Percentiles rank a stretch among this genome's conserved stretches.
Conservation (phyloP, 1,284 basidiomycete species). For the Malassezia caprae region DNA sequence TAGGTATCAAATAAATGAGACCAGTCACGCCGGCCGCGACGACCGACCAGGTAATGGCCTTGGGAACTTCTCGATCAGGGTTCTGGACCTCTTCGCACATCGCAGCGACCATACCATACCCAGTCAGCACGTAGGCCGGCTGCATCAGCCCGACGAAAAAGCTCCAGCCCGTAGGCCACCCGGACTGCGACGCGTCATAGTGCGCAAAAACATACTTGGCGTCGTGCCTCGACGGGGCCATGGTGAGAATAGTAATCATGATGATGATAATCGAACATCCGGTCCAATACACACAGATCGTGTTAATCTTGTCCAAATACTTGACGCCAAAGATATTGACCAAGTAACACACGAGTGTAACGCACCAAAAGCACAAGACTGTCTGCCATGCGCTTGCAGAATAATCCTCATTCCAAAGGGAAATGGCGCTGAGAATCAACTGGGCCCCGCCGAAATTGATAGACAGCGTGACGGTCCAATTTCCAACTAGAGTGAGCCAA, state of each 20-base stretch:
- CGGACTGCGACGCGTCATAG: constrained; percentile 47
- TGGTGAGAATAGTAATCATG: constrained; percentile 50
- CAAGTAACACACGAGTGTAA: constrained; percentile 47
- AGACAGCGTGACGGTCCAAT: constrained; percentile 50
- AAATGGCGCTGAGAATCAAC: constrained; percentile 51
- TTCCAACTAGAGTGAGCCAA: constrained; percentile 52
- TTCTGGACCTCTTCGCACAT: constrained; percentile 50
- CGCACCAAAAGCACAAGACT: constrained; percentile 50
- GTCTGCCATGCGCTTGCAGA: constrained; percentile 33
- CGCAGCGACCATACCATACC: constrained; percentile 47
- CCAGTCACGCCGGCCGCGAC: constrained; percentile 51
- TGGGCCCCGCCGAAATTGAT: constrained; percentile 53
- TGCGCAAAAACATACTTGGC: constrained; percentile 48
- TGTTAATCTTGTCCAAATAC: constrained; percentile 43
- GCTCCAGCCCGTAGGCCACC: constrained; percentile 38
- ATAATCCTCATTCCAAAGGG: constrained; percentile 46
- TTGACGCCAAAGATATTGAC: constrained; percentile 43
- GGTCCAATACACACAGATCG: constrained; percentile 51
- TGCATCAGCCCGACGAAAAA: constrained; percentile 51
- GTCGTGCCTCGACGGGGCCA: constrained; percentile 48
- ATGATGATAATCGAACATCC: constrained; percentile 51
- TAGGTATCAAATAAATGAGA: constrained; percentile 51
- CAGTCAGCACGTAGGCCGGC: constrained; percentile 43
- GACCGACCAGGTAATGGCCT: constrained; percentile 47
- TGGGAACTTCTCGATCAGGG: constrained; percentile 34